These are phyloP conservation scores for Karstenula rhodostoma DNA, from an alignment of 2,329 filamentous ascomycete genomes.

Conservation along the genomic window DNA sequence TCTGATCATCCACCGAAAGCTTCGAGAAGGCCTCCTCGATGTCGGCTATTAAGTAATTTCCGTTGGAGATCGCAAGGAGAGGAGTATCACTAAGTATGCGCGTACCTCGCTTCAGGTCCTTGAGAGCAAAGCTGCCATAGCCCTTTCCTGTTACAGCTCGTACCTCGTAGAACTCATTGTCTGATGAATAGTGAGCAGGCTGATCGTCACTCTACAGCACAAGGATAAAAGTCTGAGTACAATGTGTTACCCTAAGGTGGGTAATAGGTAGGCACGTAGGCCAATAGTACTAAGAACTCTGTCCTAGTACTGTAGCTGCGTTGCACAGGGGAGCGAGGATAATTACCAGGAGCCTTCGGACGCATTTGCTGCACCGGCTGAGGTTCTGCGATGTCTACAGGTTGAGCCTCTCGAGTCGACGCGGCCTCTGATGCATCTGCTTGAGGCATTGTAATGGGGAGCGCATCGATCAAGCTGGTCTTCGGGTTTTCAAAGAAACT, in stretches of 20 bases:
- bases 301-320: too few relatives aligned
- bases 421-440: too few relatives aligned
- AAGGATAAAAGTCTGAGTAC: too few relatives aligned
- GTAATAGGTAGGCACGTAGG: too few relatives aligned
- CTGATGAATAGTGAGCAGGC: slow-evolving; percentile 9
- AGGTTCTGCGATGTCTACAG: not conserved
- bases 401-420: not conserved
- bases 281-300: too few relatives aligned
- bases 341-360: not conserved
- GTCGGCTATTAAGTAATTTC: slow-evolving; percentile 42
- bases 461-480: not conserved
- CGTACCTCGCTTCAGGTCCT: slow-evolving; percentile 47
- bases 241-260: too few relatives aligned
- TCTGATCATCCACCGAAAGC: slow-evolving; percentile 29
- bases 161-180: slow-evolving; percentile 42
- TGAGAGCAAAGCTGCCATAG: slow-evolving; percentile 52
- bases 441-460: not conserved
- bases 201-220: not conserved
- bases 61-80: slow-evolving; percentile 45
- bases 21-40: slow-evolving; percentile 39
- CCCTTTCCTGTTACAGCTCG: slow-evolving; percentile 49
- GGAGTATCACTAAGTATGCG: slow-evolving; percentile 52
- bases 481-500: not conserved
- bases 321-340: not conserved
- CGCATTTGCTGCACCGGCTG: not conserved